A percentile compares a stretch with the other conserved stretches of the same genome.
These are phyloP conservation scores for Chrysosphaeria jannelii DNA, from an alignment of 2,329 filamentous ascomycete genomes.

Conservation along the genomic window DNA sequence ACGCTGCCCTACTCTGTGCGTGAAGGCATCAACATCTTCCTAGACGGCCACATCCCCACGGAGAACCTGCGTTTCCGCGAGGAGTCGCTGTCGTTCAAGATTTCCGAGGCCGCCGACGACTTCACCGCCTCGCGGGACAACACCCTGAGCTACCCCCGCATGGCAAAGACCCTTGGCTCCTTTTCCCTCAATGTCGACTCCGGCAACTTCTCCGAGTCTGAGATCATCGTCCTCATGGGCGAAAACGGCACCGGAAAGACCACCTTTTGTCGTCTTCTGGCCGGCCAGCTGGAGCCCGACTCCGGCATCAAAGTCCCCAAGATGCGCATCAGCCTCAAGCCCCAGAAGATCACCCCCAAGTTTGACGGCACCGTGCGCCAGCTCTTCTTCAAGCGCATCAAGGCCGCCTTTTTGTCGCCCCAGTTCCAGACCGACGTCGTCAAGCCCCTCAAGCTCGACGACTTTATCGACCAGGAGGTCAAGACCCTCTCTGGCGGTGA, in stretches of 20 bases:
- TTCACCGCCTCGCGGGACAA: slow-evolving; percentile 60
- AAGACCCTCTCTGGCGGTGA: slow-evolving; percentile 98
- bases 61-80: slow-evolving; percentile 97
- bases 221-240: slow-evolving; percentile 99
- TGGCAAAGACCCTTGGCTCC: slow-evolving; percentile 75
- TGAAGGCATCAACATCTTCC: slow-evolving; percentile 97
- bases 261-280: slow-evolving; percentile 89
- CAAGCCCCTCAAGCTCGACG: slow-evolving; percentile 95
- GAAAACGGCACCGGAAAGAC: slow-evolving; percentile 97
- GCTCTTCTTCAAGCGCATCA: slow-evolving; percentile 99
- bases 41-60: slow-evolving; percentile 83
- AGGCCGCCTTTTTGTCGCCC: slow-evolving; percentile 78
- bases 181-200: slow-evolving; percentile 44
- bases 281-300: slow-evolving; percentile 80
- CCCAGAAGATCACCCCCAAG: slow-evolving; percentile 96
- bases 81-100: slow-evolving; percentile 84
- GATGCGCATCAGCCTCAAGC: slow-evolving; percentile 69
- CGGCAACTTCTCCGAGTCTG: slow-evolving; percentile 84
- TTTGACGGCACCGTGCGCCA: slow-evolving; percentile 91
- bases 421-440: slow-evolving; percentile 99
- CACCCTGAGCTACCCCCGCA: slow-evolving; percentile 61
- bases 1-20: slow-evolving; percentile 85
- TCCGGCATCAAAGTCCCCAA: slow-evolving; percentile 46
- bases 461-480: slow-evolving; percentile 98
- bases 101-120: slow-evolving; percentile 69